Evolutionary conservation across 129 eudicot species (phyloP).

Genomic region (Scalesia atractyloides): DNA sequence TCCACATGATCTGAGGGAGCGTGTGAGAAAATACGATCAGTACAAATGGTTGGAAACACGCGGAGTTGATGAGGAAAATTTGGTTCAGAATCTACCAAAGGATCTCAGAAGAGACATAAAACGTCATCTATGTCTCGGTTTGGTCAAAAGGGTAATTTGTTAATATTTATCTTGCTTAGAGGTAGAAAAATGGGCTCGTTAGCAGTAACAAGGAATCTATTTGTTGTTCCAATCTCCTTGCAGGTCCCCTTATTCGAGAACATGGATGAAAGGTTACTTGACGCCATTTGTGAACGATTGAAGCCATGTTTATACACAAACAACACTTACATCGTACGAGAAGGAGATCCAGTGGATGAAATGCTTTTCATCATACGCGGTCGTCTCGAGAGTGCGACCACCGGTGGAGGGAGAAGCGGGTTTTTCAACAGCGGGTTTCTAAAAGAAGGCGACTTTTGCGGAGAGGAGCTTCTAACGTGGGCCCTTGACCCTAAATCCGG

Average conservation of each 20-base stretch:
- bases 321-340: constrained; percentile 74
- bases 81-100: constrained; percentile 87
- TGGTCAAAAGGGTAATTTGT: constrained; percentile 80
- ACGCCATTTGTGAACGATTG: constrained; percentile 93
- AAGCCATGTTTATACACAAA: constrained; percentile 89
- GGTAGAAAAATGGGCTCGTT: constrained; percentile 2
- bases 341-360: constrained; percentile 95
- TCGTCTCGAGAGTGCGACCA: constrained; percentile 90
- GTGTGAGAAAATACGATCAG: constrained; percentile 94
- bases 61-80: constrained; percentile 89
- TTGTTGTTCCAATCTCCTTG: constrained; percentile 9
- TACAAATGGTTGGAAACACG: constrained; percentile 98
- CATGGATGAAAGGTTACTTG: constrained; percentile 91
- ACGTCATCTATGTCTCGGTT: constrained; percentile 95
- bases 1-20: constrained; percentile 82
- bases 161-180: constrained; percentile 1
- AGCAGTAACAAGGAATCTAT: background rate
- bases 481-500: constrained; percentile 91
- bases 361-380: constrained; percentile 98
- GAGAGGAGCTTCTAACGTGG: constrained; percentile 96
- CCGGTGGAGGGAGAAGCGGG: constrained; percentile 92
- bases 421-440: constrained; percentile 83
- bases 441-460: constrained; percentile 92
- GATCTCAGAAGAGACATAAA: constrained; percentile 98
- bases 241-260: constrained; percentile 93